Percentiles rank a stretch among this genome's conserved stretches.
Conservation (phyloP, 148 eudicot genomes). For the Silene latifolia region DNA sequence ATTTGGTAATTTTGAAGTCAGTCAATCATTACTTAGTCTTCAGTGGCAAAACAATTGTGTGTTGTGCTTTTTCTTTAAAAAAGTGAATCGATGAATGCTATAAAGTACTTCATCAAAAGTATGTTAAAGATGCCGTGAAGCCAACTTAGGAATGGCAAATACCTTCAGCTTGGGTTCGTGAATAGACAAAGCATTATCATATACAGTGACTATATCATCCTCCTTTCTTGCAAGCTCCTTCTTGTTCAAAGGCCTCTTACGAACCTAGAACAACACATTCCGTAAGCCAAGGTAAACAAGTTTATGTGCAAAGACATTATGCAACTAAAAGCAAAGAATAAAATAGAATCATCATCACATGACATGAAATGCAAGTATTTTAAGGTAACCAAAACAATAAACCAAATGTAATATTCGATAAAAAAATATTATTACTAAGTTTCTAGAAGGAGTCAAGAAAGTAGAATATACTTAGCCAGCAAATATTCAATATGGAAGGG, state of each 20-base stretch:
- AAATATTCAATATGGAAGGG: neutral
- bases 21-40: neutral
- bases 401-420: neutral
- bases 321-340: neutral
- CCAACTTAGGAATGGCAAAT: conserved; percentile 11
- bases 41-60: neutral
- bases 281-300: neutral
- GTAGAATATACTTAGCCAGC: neutral
- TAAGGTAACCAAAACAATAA: neutral
- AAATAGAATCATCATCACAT: neutral
- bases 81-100: neutral
- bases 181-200: conserved; percentile 68
- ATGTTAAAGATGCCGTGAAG: neutral
- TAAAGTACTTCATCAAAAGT: neutral
- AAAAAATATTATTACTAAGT: neutral
- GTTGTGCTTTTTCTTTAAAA: too few relatives aligned
- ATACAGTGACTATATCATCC: conserved; percentile 83
- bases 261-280: conserved; percentile 48
- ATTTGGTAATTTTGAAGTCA: neutral
- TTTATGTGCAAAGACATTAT: neutral
- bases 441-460: neutral
- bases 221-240: conserved; percentile 91
- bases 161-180: conserved; percentile 97
- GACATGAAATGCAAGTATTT: neutral
- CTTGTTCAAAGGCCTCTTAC: conserved; percentile 92